Evolutionary conservation across 1,284 basidiomycete genomes (phyloP), one percentile per base, ranked within the genome.

Genomic region (Ustilago cynodontis): DNA sequence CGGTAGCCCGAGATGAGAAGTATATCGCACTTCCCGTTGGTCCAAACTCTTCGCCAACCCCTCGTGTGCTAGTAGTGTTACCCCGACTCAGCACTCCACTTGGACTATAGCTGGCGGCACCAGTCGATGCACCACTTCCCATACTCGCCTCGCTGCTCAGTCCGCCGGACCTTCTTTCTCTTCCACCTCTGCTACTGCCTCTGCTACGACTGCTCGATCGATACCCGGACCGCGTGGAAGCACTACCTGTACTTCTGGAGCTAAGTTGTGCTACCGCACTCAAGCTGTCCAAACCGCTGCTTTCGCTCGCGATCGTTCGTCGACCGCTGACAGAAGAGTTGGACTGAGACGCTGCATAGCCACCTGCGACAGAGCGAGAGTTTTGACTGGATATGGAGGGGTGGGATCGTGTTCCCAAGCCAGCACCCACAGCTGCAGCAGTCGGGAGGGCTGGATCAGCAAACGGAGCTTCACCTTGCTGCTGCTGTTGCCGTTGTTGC

Each of bases 61-160:
- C 75, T 22, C 78, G 64, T 20, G 78, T 78, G 55, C 78, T 78
- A 9, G 64, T 41, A 1, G 74, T 79, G 39, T 71, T 76, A 52
- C 59, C 77, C 29, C 78, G 51, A 14, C 60, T 71, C 11, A 79
- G 64, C 20, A 49, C 35, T 10, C 64, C 72, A 41, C 65, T 71
- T 0, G 79, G 77, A 47, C 64, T 77, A 55, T 79, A 80, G 65
- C 77, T 79, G 7, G 79, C 79, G 9, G 79, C 79, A 5, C 79
- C 77, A 3, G 72, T 79, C 35, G 74, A 79, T 3, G 60, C 77
- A 16, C 61, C 65, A 26, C 72, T 70, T 37, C 52, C 53, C 24
- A 64, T 24, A 43, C 72, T 70, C 3, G 41, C 67, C 31, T 68
- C 77, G 51, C 68, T 77, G n/a, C 47, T 49, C 24, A 49, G 10